These are phyloP conservation scores for Lasiodiplodia sp. DNA, from an alignment of 2,329 filamentous ascomycete genomes.

Conservation along the genomic window DNA sequence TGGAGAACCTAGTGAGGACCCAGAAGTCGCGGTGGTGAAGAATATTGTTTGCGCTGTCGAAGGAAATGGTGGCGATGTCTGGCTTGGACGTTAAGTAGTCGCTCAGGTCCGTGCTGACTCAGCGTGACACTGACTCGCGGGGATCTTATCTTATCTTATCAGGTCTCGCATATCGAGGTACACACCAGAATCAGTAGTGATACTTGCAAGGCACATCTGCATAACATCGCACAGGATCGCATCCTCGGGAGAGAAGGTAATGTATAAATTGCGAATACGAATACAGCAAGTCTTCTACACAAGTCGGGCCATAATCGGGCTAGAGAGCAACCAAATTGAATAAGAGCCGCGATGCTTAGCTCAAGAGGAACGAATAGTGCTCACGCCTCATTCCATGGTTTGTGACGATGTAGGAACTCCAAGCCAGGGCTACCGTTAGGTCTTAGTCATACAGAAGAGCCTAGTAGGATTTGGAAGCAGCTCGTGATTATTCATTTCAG, in stretches of 20 bases:
- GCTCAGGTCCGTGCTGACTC: background rate
- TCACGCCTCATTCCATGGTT: background rate
- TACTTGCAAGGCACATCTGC: background rate
- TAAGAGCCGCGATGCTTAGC: background rate
- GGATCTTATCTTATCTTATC: background rate
- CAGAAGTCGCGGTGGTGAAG: background rate
- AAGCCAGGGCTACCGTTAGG: background rate
- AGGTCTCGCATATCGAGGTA: background rate
- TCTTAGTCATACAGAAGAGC: background rate
- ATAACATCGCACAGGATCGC: background rate
- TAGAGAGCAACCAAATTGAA: background rate
- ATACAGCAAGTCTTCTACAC: background rate
- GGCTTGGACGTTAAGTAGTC: background rate
- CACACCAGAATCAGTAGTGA: background rate
- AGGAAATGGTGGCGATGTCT: background rate
- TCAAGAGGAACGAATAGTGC: background rate
- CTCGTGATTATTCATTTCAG: constrained; percentile 36
- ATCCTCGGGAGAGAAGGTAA: too few relatives aligned
- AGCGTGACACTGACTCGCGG: background rate
- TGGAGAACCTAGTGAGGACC: background rate
- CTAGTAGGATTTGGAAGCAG: background rate
- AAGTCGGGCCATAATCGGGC: background rate
- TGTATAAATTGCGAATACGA: too few relatives aligned
- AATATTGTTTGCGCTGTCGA: background rate
- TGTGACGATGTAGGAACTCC: background rate